A percentile compares a stretch with the other conserved stretches of the same genome.
phyloP scores from a whole-genome alignment of 1,139 yeast genomes.

The Maudiozyma humilis region DNA sequence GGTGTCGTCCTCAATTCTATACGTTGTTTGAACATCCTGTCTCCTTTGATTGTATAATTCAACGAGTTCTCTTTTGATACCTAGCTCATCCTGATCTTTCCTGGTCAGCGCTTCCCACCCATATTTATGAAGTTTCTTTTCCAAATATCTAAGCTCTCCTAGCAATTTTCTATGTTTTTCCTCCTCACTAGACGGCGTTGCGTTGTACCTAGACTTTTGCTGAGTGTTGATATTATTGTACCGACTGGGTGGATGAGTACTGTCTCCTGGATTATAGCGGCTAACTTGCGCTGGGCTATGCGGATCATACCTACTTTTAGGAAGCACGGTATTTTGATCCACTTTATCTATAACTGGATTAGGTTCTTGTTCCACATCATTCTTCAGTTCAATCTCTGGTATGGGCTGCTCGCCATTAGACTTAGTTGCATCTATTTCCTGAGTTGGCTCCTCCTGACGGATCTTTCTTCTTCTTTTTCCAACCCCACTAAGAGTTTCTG shows the following conservation, averaged over 20 bases:
- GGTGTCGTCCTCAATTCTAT: constrained; percentile 46
- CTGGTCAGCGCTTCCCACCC: constrained; percentile 45
- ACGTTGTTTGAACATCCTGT: constrained; percentile 26
- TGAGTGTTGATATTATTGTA: not conserved
- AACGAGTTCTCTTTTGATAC: constrained; percentile 42
- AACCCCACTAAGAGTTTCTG: constrained; percentile 11
- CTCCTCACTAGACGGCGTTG: constrained; percentile 5
- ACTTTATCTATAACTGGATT: no score
- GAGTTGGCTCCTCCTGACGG: constrained; percentile 15
- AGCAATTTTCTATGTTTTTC: constrained; percentile 27
- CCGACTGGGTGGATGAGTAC: not conserved
- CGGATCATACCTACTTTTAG: no score
- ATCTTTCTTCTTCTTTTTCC: constrained; percentile 24
- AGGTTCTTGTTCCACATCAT: no score
- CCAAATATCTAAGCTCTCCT: constrained; percentile 43
- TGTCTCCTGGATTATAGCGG: not conserved
- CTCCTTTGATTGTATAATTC: constrained; percentile 38
- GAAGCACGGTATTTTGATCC: no score
- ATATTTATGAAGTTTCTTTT: constrained; percentile 38
- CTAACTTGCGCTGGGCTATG: not conserved
- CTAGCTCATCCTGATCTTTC: constrained; percentile 44
- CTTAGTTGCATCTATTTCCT: not conserved
- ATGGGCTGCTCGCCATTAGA: no score
- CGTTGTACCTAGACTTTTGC: not conserved
- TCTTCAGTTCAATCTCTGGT: no score